Base-by-base conservation (phyloP, 345 rosid genomes). In the Populus euphratica region DNA sequence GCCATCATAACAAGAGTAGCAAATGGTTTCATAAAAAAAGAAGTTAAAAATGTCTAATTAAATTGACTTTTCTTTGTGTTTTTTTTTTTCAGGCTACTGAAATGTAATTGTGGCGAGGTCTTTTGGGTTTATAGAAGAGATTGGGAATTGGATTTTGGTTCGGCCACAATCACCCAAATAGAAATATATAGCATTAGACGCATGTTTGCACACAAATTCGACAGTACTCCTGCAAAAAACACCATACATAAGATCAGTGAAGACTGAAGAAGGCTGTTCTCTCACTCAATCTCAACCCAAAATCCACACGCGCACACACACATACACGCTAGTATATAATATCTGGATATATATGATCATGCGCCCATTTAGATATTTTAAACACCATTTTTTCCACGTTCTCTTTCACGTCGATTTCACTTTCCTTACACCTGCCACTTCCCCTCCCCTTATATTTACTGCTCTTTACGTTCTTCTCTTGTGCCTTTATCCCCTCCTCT, bases 351-450 rank as follows among this genome's bases (percentile, higher is more conserved):
- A 10, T 21, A n/a, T 59, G 5, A 59, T 59, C 64, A 36, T 27
- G 14, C 68, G 12, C 10, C 65, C 47, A 59, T 74, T 44, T 59
- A 10, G 8, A n/a, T 63, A 44, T 75, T 65, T 20, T 1, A 69
- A 76, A 25, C 3, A 29, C 41, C 83, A 84, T 81, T 76, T 16
- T 44, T 83, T 85, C 70, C 86, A 85, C 90, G 89, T 89, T 82
- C 72, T 75, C 63, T 52, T 75, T 63, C 65, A 25, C 50, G 86
- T 81, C 91, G 21, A 62, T 56, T 77, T 82, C 83, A 50, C 5
- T 70, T 63, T 35, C 33, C 69, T 52, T 29, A 4, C 76, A 27
- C 76, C 74, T 29, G 25, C 38, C 69, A 59, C 74, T 68, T 23
- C 65, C 72, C 35, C n/a, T 52, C 68, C 77, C 59, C 29, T 67